phyloP scores from a whole-genome alignment of 1,284 basidiomycete species.

The Singerocomus rubriflavus region DNA sequence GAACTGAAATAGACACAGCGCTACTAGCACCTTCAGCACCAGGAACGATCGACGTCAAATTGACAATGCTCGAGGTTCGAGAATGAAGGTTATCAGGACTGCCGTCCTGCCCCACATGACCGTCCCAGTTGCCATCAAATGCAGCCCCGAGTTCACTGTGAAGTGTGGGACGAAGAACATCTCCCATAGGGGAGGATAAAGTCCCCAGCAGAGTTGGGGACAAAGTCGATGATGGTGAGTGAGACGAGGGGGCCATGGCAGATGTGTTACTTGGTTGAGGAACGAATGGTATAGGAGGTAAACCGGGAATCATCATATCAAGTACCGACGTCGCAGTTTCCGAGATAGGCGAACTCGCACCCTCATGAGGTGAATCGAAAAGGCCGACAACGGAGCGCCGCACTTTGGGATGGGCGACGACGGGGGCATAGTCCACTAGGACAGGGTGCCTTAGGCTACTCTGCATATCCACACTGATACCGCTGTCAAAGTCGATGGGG shows the following conservation, averaged over 20 bases:
- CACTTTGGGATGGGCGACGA: conserved; percentile 26
- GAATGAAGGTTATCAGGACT: conserved; percentile 16
- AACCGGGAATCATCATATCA: conserved; percentile 34
- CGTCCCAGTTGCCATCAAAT: conserved; percentile 27
- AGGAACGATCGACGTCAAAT: conserved; percentile 16
- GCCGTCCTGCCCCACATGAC: conserved; percentile 1
- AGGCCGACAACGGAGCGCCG: conserved; percentile 65
- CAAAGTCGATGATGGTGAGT: conserved; percentile 22
- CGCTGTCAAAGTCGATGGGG: conserved; percentile 29
- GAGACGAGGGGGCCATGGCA: conserved; percentile 12
- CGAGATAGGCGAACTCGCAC: conserved; percentile 10
- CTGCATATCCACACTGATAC: conserved; percentile 34
- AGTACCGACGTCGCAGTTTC: conserved; percentile 24
- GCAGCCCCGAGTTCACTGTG: conserved; percentile 31
- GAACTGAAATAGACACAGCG: conserved; percentile 7
- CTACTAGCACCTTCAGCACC: conserved; percentile 6
- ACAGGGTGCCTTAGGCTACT: conserved; percentile 32
- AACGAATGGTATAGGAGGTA: conserved; percentile 34
- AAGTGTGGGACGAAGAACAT: conserved; percentile 22
- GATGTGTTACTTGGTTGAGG: conserved; percentile 32
- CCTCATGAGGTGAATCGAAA: conserved; percentile 43
- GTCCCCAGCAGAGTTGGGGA: conserved; percentile 5
- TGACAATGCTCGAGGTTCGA: conserved; percentile 24
- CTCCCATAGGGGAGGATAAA: conserved; percentile 9
- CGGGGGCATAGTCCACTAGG: conserved; percentile 19